Percentiles rank a stretch among this genome's conserved stretches.
Evolutionary conservation across 306 rosid species (phyloP).

Genomic region (Quercus dentata): DNA sequence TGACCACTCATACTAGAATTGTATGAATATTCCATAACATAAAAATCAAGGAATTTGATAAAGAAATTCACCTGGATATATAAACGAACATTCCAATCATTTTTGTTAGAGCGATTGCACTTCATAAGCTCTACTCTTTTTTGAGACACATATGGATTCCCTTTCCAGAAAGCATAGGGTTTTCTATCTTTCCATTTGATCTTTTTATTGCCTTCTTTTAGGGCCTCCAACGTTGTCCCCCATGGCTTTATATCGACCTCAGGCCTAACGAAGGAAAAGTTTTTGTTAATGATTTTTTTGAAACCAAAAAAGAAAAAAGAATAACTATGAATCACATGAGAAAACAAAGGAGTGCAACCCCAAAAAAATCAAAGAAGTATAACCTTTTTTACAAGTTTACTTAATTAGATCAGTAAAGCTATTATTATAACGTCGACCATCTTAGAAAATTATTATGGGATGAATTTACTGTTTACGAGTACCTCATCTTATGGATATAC

Average conservation of each 20-base stretch:
- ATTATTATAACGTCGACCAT: too few species aligned
- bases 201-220: conserved; percentile 31
- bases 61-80: conserved; percentile 24
- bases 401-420: too few species aligned
- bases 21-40: not conserved
- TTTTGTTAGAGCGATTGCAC: conserved; percentile 30
- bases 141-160: conserved; percentile 21
- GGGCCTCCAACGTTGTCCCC: conserved; percentile 18
- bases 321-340: not conserved
- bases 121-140: conserved; percentile 21
- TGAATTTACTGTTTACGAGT: too few species aligned
- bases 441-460: too few species aligned
- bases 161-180: conserved; percentile 58
- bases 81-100: conserved; percentile 44
- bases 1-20: too few species aligned
- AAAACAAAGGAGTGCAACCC: too few species aligned
- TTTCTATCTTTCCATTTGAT: conserved; percentile 39
- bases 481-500: too few species aligned
- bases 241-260: conserved; percentile 47
- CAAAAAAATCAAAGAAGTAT: too few species aligned
- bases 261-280: conserved; percentile 18
- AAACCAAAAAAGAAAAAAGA: too few species aligned
- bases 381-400: too few species aligned
- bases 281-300: too few species aligned
- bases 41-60: not conserved